A percentile compares a stretch with the other conserved stretches of the same genome.
phyloP scores from a whole-genome alignment of 768 basidiomycete species.

The Leccinellum rugosiceps region DNA sequence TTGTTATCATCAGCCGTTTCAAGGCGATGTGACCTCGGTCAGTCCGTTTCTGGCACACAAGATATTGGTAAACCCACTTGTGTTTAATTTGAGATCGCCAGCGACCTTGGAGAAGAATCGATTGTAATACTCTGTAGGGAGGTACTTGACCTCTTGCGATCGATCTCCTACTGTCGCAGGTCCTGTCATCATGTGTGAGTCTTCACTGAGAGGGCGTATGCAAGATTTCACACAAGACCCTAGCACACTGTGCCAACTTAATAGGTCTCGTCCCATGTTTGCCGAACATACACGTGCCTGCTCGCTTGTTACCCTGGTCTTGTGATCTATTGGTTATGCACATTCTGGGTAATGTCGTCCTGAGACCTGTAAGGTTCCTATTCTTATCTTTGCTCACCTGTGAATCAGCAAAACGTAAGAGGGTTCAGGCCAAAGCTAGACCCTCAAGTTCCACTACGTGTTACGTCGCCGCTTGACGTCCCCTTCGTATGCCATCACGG shows the following conservation, averaged over 20 bases:
- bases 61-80: conserved; percentile 41
- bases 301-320: too few relatives aligned
- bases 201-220: background rate
- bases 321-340: too few relatives aligned
- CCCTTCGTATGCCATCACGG: too few relatives aligned
- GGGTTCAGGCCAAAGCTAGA: too few relatives aligned
- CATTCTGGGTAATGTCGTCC: too few relatives aligned
- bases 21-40: background rate
- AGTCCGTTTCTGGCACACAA: background rate
- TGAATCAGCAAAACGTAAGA: too few relatives aligned
- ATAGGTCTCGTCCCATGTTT: too few relatives aligned
- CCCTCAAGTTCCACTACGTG: too few relatives aligned
- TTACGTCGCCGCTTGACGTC: too few relatives aligned
- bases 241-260: background rate
- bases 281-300: too few relatives aligned
- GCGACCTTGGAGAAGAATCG: conserved; percentile 55
- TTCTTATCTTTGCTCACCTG: too few relatives aligned
- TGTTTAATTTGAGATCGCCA: conserved; percentile 52
- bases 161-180: background rate
- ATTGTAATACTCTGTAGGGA: conserved; percentile 51
- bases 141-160: background rate
- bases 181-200: background rate
- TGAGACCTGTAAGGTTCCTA: too few relatives aligned
- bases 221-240: background rate
- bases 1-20: conserved; percentile 1